These are phyloP conservation scores for Xerophyta viscosa DNA, from an alignment of 106 monocot species.

Conservation along the genomic window DNA sequence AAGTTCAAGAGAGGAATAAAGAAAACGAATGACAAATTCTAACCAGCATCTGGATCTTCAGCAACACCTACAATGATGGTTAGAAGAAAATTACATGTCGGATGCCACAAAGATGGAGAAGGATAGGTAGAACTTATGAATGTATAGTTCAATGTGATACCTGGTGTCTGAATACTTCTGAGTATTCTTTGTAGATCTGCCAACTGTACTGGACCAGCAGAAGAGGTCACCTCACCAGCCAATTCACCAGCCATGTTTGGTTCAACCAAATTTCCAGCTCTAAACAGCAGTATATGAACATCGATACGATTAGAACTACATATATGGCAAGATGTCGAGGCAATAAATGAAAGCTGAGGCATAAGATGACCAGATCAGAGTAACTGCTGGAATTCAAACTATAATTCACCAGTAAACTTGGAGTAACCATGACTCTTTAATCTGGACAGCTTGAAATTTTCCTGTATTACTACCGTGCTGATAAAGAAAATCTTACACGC, in stretches of 20 bases:
- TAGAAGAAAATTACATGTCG: constrained; percentile 1
- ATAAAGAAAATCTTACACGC: too few species aligned
- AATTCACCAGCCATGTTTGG: constrained; percentile 60
- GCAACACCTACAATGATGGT: constrained; percentile 18
- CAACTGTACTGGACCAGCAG: constrained; percentile 84
- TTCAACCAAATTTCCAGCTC: constrained; percentile 80
- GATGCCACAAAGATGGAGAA: not conserved
- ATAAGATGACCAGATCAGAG: too few species aligned
- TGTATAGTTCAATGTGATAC: constrained; percentile 23
- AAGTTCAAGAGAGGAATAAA: not conserved
- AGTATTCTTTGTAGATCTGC: constrained; percentile 93
- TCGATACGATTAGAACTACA: too few species aligned
- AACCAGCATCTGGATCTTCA: constrained; percentile 84
- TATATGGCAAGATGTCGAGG: too few species aligned
- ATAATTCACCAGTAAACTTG: too few species aligned
- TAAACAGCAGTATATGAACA: constrained; percentile 13
- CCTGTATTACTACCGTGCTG: too few species aligned
- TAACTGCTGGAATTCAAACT: too few species aligned
- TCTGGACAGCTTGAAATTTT: too few species aligned
- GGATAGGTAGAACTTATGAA: not conserved
- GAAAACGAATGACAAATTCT: not conserved
- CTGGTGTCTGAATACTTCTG: constrained; percentile 59
- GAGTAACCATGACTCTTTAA: too few species aligned
- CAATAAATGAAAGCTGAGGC: too few species aligned
- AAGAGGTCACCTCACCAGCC: constrained; percentile 71